A percentile compares a stretch with the other conserved stretches of the same genome.
Conservation (phyloP, 371 early-diverging fungal genomes). For the Haplosporangium sp. region DNA sequence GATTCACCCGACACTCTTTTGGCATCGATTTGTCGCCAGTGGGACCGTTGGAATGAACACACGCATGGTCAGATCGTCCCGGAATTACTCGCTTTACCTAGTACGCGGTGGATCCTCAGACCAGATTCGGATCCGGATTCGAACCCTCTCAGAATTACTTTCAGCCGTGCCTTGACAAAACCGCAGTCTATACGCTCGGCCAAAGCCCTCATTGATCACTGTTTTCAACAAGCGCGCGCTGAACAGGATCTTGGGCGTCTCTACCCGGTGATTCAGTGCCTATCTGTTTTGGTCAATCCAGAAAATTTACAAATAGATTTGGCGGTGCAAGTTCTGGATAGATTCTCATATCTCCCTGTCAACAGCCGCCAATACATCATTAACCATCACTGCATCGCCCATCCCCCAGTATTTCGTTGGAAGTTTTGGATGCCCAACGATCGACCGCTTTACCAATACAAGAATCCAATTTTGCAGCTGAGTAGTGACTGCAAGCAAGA, state of each 20-base stretch:
- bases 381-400: neutral
- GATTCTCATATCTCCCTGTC: constrained; percentile 18
- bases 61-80: no score
- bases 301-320: constrained; percentile 2
- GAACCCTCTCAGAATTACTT: no score
- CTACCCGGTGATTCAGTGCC: constrained; percentile 4
- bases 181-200: neutral
- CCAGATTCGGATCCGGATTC: no score
- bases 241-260: constrained; percentile 9
- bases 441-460: neutral
- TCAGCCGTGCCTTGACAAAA: no score
- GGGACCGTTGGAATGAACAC: no score
- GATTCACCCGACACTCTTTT: no score
- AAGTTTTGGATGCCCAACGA: constrained; percentile 2
- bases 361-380: constrained; percentile 13
- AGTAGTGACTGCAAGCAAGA: neutral
- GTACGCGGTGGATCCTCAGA: no score
- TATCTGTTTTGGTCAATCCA: neutral
- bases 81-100: no score
- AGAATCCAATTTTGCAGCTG: constrained; percentile 19
- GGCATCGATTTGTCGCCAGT: no score
- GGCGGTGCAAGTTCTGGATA: neutral
- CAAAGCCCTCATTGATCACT: neutral
- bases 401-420: neutral
- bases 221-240: neutral